Conservation (phyloP, 306 rosid genomes). For the Rosa persica region DNA sequence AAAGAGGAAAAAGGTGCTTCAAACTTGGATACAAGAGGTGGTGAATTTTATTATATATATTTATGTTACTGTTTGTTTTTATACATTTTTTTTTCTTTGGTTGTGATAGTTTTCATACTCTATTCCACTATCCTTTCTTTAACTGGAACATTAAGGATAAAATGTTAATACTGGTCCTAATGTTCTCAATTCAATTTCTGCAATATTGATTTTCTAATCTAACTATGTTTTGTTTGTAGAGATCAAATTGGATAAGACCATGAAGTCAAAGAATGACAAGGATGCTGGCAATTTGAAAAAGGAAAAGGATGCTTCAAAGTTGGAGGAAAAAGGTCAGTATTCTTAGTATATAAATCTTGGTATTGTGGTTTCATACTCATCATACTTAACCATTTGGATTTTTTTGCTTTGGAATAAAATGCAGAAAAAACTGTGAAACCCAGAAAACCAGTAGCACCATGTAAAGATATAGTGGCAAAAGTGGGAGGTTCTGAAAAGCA, state of each 20-base stretch:
- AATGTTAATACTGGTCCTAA: not conserved
- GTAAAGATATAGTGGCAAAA: slow-evolving; percentile 49
- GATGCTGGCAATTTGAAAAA: slow-evolving; percentile 29
- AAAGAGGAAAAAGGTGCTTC: slow-evolving; percentile 48
- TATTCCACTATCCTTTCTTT: not conserved
- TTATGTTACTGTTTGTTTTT: not conserved
- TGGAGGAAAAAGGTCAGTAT: slow-evolving; percentile 59
- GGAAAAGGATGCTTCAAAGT: slow-evolving; percentile 45
- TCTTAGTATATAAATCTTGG: slow-evolving; percentile 12
- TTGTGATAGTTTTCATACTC: slow-evolving; percentile 10
- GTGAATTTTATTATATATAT: slow-evolving; percentile 9
- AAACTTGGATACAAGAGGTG: slow-evolving; percentile 60
- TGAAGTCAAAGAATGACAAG: slow-evolving; percentile 37
- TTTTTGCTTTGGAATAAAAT: slow-evolving; percentile 25
- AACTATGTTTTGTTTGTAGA: slow-evolving; percentile 24
- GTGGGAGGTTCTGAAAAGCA: slow-evolving; percentile 78
- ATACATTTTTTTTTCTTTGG: not conserved
- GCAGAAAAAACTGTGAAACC: slow-evolving; percentile 49
- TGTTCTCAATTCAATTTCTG: not conserved
- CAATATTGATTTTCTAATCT: not conserved
- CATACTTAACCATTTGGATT: slow-evolving; percentile 22
- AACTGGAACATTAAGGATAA: not conserved
- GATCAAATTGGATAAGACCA: slow-evolving; percentile 31
- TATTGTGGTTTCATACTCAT: slow-evolving; percentile 22
- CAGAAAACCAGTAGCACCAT: slow-evolving; percentile 47